Conservation (phyloP, 768 basidiomycete species). For the Agrocybe praecox region DNA sequence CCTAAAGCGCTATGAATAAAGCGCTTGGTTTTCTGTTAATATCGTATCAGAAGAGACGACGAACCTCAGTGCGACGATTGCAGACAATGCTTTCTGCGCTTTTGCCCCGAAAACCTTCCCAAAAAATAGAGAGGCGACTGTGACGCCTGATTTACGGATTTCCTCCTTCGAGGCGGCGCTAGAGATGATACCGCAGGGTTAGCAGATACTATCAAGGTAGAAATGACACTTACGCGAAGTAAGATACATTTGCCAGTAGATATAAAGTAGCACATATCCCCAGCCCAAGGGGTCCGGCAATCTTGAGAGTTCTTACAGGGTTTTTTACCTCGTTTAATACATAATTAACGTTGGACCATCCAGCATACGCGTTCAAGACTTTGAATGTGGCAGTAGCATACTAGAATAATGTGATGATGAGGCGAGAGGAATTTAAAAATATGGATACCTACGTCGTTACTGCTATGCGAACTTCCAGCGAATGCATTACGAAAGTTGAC, state of each 20-base stretch:
- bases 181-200: neutral
- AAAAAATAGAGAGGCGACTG: slow-evolving; percentile 65
- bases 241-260: slow-evolving; percentile 58
- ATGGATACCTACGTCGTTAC: slow-evolving; percentile 27
- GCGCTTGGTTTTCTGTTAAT: neutral
- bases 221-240: slow-evolving; percentile 40
- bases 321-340: slow-evolving; percentile 64
- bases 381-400: slow-evolving; percentile 66
- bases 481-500: slow-evolving; percentile 57
- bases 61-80: slow-evolving; percentile 61
- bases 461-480: slow-evolving; percentile 53
- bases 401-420: slow-evolving; percentile 31
- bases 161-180: slow-evolving; percentile 49
- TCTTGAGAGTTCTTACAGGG: slow-evolving; percentile 62
- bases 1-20: slow-evolving; percentile 18
- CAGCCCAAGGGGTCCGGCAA: slow-evolving; percentile 60
- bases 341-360: slow-evolving; percentile 61
- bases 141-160: slow-evolving; percentile 49
- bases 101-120: slow-evolving; percentile 54
- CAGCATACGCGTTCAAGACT: slow-evolving; percentile 44
- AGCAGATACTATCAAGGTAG: neutral
- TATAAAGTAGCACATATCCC: slow-evolving; percentile 56
- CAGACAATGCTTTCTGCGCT: slow-evolving; percentile 57
- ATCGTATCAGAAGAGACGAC: neutral
- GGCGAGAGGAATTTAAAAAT: neutral